These are phyloP conservation scores for Diaporthe amygdali DNA, from an alignment of 2,329 filamentous ascomycete species.

Conservation along the genomic window DNA sequence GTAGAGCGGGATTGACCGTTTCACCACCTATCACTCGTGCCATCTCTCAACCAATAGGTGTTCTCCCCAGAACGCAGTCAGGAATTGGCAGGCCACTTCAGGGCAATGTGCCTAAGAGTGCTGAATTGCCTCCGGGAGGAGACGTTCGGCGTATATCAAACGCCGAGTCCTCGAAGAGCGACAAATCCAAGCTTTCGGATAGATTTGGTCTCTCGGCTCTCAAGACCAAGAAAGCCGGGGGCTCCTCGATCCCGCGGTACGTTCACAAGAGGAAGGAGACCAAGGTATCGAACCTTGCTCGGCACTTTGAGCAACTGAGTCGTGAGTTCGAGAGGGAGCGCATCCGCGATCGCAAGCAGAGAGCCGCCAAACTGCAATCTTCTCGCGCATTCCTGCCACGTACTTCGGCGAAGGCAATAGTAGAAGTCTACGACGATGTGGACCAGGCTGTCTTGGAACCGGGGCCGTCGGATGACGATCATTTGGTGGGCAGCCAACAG, in stretches of 20 bases:
- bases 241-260: constrained; percentile 89
- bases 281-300: constrained; percentile 88
- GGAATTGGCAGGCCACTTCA: constrained; percentile 46
- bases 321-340: constrained; percentile 96
- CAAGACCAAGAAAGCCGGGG: constrained; percentile 62
- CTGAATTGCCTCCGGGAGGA: constrained; percentile 34
- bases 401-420: constrained; percentile 91
- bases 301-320: constrained; percentile 95
- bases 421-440: constrained; percentile 94
- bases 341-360: constrained; percentile 80
- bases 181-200: constrained; percentile 77
- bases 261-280: constrained; percentile 76
- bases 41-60: constrained; percentile 55
- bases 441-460: constrained; percentile 89
- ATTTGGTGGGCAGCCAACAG: constrained; percentile 40
- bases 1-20: constrained; percentile 50
- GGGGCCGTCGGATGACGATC: constrained; percentile 69
- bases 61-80: constrained; percentile 52
- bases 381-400: constrained; percentile 83
- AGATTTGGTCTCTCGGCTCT: constrained; percentile 69
- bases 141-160: constrained; percentile 39
- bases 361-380: constrained; percentile 75
- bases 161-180: constrained; percentile 54
- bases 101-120: constrained; percentile 39
- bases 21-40: constrained; percentile 61